Conservation (phyloP, 202 grass and related monocot genomes). For the Eragrostis tef region DNA sequence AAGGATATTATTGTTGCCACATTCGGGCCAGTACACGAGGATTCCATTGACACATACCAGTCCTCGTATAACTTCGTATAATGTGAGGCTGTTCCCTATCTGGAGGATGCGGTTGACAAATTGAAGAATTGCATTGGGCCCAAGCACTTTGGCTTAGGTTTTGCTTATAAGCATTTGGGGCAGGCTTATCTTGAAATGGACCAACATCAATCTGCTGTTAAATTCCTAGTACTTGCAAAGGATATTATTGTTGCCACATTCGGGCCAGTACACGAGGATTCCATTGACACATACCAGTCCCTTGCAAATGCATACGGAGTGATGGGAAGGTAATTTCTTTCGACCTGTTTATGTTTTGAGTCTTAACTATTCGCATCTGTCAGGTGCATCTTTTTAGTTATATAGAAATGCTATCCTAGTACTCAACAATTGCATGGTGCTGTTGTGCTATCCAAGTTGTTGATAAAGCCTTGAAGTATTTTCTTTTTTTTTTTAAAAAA, state of each 20-base stretch:
- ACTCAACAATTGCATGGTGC: slow-evolving; percentile 12
- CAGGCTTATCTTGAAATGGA: slow-evolving; percentile 60
- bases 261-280: slow-evolving; percentile 66
- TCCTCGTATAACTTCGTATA: too few relatives aligned
- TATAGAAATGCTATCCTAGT: slow-evolving; percentile 21
- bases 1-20: slow-evolving; percentile 64
- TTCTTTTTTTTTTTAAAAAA: too few relatives aligned
- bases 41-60: slow-evolving; percentile 72
- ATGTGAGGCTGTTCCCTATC: slow-evolving; percentile 69
- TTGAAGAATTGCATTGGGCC: slow-evolving; percentile 75
- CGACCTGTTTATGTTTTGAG: slow-evolving; percentile 8
- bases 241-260: slow-evolving; percentile 69
- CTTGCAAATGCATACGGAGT: slow-evolving; percentile 77
- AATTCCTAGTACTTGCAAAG: slow-evolving; percentile 55
- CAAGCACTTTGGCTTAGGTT: slow-evolving; percentile 71
- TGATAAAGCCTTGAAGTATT: neutral
- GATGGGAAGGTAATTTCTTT: slow-evolving; percentile 67
- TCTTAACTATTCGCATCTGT: neutral
- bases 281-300: slow-evolving; percentile 67
- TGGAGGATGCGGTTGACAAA: slow-evolving; percentile 67
- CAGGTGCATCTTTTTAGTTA: neutral
- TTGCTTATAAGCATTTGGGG: slow-evolving; percentile 79
- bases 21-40: slow-evolving; percentile 68
- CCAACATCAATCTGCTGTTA: slow-evolving; percentile 52
- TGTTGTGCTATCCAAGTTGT: neutral